A percentile compares a stretch with the other conserved stretches of the same genome.
phyloP scores from a whole-genome alignment of 1,284 basidiomycete genomes.

The Naganishia sp. region DNA sequence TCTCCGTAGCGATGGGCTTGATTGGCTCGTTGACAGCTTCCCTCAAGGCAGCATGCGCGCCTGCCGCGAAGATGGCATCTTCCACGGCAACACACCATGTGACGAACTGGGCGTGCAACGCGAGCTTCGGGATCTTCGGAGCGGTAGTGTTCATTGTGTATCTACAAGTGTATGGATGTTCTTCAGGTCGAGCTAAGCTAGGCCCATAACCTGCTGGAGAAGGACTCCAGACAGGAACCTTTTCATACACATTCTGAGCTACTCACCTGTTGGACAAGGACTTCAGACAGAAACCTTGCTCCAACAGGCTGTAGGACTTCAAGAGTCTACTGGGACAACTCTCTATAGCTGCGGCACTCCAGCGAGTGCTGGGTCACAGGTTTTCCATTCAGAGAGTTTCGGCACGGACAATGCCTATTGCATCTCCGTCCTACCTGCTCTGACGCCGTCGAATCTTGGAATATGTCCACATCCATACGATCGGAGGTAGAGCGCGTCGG shows the following conservation, averaged over 20 bases:
- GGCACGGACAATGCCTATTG: slow-evolving; percentile 15
- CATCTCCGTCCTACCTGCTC: not conserved
- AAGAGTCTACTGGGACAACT: slow-evolving; percentile 5
- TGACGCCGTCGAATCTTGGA: too few species aligned
- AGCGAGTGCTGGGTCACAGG: not conserved
- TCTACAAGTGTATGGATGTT: not conserved
- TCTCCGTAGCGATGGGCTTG: slow-evolving; percentile 5
- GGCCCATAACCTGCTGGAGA: slow-evolving; percentile 23
- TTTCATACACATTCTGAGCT: not conserved
- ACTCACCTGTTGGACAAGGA: slow-evolving; percentile 17
- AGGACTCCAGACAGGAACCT: slow-evolving; percentile 19
- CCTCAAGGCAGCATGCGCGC: slow-evolving; percentile 4
- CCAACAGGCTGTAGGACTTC: slow-evolving; percentile 1
- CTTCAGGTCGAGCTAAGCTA: slow-evolving; percentile 9
- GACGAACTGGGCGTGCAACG: slow-evolving; percentile 11
- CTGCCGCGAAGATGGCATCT: slow-evolving; percentile 12
- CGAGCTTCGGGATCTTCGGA: slow-evolving; percentile 24
- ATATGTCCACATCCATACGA: too few species aligned
- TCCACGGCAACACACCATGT: slow-evolving; percentile 14
- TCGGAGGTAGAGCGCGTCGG: too few species aligned
- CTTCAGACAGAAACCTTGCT: slow-evolving; percentile 23
- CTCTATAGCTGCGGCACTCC: slow-evolving; percentile 10
- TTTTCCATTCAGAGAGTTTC: slow-evolving; percentile 23
- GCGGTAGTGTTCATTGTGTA: slow-evolving; percentile 1
- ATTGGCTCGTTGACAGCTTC: not conserved